A percentile compares a stretch with the other conserved stretches of the same genome.
Evolutionary conservation across 805 yeast genomes (phyloP).

Genomic region (Lipomyces yamadae): DNA sequence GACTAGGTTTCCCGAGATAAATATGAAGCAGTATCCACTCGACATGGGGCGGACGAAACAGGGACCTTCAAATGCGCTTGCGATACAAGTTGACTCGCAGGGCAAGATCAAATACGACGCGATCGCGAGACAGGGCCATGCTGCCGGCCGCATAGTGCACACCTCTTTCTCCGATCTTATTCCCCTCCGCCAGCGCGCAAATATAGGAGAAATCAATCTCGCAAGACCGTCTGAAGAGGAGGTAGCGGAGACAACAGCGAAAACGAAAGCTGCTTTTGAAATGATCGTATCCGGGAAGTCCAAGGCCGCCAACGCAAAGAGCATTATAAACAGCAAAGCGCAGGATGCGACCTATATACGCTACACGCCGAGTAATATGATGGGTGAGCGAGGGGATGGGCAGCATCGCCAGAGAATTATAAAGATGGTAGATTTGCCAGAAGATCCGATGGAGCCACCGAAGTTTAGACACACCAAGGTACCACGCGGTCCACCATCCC

Average conservation of each 20-base stretch:
- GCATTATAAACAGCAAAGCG: constrained; percentile 40
- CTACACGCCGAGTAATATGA: constrained; percentile 52
- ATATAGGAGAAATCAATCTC: constrained; percentile 48
- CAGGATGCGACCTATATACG: constrained; percentile 52
- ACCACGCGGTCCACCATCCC: constrained; percentile 67
- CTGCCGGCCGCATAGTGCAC: constrained; percentile 47
- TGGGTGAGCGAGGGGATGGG: constrained; percentile 42
- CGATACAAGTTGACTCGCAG: constrained; percentile 41
- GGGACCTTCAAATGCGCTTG: constrained; percentile 40
- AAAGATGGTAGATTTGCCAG: constrained; percentile 66
- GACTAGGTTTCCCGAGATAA: constrained; percentile 43
- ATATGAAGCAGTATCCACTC: constrained; percentile 45
- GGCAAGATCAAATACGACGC: constrained; percentile 45
- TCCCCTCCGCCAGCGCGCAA: constrained; percentile 59
- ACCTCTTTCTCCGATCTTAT: constrained; percentile 61
- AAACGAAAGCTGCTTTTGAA: constrained; percentile 63
- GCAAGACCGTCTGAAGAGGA: constrained; percentile 56
- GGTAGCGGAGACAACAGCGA: constrained; percentile 54
- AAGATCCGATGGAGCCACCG: constrained; percentile 88
- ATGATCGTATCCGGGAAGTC: constrained; percentile 50
- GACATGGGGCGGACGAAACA: constrained; percentile 42
- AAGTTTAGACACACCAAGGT: constrained; percentile 73
- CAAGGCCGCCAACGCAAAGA: constrained; percentile 49
- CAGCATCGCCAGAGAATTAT: constrained; percentile 54
- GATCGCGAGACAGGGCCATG: constrained; percentile 46